These are phyloP conservation scores for Lasiodiplodia sp. DNA, from an alignment of 2,329 filamentous ascomycete species.

Conservation along the genomic window DNA sequence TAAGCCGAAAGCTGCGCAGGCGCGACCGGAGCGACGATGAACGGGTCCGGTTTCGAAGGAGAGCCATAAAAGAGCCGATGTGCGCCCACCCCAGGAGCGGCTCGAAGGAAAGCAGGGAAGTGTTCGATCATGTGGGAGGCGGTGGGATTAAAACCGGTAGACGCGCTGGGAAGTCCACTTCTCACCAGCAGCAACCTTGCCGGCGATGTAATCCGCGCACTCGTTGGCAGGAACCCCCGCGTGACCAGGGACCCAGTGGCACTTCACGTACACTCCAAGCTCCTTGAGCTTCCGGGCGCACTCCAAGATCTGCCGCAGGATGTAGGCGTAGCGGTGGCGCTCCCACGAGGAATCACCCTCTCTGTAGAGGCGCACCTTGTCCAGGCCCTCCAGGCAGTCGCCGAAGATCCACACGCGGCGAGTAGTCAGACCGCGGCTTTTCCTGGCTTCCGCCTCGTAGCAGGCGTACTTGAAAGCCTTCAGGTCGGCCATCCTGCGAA, in stretches of 20 bases:
- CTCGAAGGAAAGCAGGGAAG: neutral
- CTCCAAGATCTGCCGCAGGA: constrained; percentile 1
- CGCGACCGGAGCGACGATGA: neutral
- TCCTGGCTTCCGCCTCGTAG: neutral
- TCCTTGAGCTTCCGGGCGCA: neutral
- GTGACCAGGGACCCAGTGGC: neutral
- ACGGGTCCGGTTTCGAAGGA: neutral
- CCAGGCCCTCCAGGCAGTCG: neutral
- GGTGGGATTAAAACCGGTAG: neutral
- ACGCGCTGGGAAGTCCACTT: neutral
- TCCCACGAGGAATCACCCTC: neutral
- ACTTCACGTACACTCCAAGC: neutral
- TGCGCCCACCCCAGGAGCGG: neutral
- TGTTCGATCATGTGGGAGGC: neutral
- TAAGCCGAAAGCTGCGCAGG: neutral
- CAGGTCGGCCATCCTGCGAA: neutral
- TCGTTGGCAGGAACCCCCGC: neutral
- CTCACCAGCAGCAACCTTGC: too few relatives aligned
- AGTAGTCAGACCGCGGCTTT: neutral
- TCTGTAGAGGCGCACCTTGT: neutral
- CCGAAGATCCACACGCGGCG: neutral
- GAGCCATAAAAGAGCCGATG: neutral
- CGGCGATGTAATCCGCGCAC: neutral
- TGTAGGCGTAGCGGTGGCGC: neutral
- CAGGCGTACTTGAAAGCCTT: neutral